A percentile compares a stretch with the other conserved stretches of the same genome.
phyloP scores from a whole-genome alignment of 2,329 filamentous ascomycete genomes.

The Penicillium brasilianum region DNA sequence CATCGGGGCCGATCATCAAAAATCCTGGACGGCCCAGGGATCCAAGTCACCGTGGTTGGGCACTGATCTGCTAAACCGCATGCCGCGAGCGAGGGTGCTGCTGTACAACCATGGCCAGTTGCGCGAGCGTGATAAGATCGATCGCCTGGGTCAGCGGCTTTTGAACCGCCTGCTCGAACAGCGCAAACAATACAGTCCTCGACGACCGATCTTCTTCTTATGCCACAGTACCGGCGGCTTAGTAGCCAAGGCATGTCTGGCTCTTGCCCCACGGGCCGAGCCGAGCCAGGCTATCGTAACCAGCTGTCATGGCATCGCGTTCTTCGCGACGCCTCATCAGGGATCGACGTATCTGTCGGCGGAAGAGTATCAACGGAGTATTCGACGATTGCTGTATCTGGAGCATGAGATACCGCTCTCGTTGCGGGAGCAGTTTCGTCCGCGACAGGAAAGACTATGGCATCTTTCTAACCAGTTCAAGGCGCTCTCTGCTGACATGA shows the following conservation, averaged over 20 bases:
- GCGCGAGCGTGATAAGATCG: conserved; percentile 33
- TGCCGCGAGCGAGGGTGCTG: conserved; percentile 35
- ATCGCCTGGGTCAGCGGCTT: conserved; percentile 32
- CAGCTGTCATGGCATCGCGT: conserved; percentile 65
- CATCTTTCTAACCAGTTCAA: conserved; percentile 61
- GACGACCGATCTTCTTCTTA: conserved; percentile 63
- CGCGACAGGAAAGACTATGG: conserved; percentile 57
- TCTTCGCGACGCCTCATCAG: conserved; percentile 67
- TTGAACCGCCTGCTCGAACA: conserved; percentile 32
- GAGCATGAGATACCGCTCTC: conserved; percentile 57
- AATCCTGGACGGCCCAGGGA: conserved; percentile 34
- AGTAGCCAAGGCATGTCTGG: conserved; percentile 62
- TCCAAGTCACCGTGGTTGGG: conserved; percentile 34
- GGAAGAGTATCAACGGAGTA: conserved; percentile 60
- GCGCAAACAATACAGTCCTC: conserved; percentile 25
- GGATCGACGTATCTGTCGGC: conserved; percentile 68
- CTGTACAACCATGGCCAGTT: conserved; percentile 38
- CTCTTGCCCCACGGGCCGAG: conserved; percentile 39
- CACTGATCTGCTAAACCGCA: conserved; percentile 27
- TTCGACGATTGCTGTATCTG: conserved; percentile 59
- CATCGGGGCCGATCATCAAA: conserved; percentile 39
- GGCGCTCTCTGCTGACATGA: conserved; percentile 62
- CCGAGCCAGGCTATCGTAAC: conserved; percentile 51
- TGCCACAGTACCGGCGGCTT: conserved; percentile 67
- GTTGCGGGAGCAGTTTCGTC: conserved; percentile 57